Percentiles rank a stretch among this genome's conserved stretches.
Evolutionary conservation across 805 yeast genomes (phyloP).

Genomic region (Starmerella potacharoeniae): DNA sequence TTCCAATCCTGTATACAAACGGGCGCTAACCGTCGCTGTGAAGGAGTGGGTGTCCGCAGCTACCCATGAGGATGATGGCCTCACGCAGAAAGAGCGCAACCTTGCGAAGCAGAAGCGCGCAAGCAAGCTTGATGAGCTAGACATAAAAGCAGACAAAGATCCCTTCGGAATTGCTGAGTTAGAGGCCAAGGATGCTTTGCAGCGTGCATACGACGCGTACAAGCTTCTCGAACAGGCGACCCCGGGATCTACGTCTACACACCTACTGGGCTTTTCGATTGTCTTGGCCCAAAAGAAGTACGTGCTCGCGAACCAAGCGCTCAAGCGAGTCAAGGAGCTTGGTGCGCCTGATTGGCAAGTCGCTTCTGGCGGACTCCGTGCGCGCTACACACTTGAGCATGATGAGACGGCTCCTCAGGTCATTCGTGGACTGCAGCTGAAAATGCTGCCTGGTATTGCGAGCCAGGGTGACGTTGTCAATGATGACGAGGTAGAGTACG

Average conservation of each 20-base stretch:
- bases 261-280: constrained; percentile 38
- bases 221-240: constrained; percentile 27
- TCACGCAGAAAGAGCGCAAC: constrained; percentile 27
- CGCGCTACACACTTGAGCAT: constrained; percentile 27
- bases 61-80: constrained; percentile 18
- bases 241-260: constrained; percentile 25
- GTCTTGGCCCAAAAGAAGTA: constrained; percentile 39
- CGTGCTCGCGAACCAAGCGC: constrained; percentile 41
- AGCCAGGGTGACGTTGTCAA: constrained; percentile 21
- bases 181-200: constrained; percentile 33
- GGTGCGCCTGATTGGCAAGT: constrained; percentile 26
- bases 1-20: constrained; percentile 56
- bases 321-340: constrained; percentile 35
- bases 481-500: constrained; percentile 20
- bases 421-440: constrained; percentile 28
- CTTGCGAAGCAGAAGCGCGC: constrained; percentile 37
- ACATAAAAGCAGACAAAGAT: constrained; percentile 29
- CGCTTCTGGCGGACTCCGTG: constrained; percentile 28
- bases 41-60: constrained; percentile 15
- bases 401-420: constrained; percentile 38
- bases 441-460: constrained; percentile 22
- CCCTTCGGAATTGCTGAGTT: constrained; percentile 39
- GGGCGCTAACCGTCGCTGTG: constrained; percentile 57
- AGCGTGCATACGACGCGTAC: constrained; percentile 33
- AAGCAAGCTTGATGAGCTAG: constrained; percentile 36